Conservation (phyloP, 148 eudicot species). For the Rhododendron mucronatum region DNA sequence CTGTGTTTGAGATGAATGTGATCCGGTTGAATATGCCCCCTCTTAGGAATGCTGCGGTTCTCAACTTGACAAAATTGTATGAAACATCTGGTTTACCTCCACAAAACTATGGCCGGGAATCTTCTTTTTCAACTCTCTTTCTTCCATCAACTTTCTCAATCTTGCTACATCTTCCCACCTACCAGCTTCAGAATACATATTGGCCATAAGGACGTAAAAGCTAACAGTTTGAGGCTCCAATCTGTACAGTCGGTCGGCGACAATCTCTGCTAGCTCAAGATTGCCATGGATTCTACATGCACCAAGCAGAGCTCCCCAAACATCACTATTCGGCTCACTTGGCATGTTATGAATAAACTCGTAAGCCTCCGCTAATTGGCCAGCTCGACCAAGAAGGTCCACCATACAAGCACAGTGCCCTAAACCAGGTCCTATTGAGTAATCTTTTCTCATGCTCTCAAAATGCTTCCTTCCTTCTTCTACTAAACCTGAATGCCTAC, state of each 20-base stretch:
- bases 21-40: background rate
- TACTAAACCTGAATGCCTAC: conserved; percentile 31
- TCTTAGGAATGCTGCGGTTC: background rate
- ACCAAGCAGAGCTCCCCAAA: conserved; percentile 48
- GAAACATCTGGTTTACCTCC: conserved; percentile 18
- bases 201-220: conserved; percentile 15
- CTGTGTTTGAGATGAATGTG: background rate
- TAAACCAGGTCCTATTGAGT: conserved; percentile 16
- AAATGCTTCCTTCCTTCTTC: conserved; percentile 28
- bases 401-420: conserved; percentile 37
- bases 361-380: conserved; percentile 32
- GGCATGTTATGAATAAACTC: conserved; percentile 33
- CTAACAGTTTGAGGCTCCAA: conserved; percentile 21
- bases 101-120: conserved; percentile 20
- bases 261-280: conserved; percentile 38
- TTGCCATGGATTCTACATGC: conserved; percentile 58
- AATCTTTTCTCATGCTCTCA: conserved; percentile 23
- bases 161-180: conserved; percentile 29
- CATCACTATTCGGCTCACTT: conserved; percentile 26
- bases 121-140: conserved; percentile 15
- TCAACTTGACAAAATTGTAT: conserved; percentile 10
- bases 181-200: conserved; percentile 30
- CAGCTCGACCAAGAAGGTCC: conserved; percentile 43
- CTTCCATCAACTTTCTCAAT: conserved; percentile 14
- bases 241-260: conserved; percentile 23